These are phyloP conservation scores for Mucor irregularis DNA, from an alignment of 371 early-diverging fungal species.

Conservation along the genomic window DNA sequence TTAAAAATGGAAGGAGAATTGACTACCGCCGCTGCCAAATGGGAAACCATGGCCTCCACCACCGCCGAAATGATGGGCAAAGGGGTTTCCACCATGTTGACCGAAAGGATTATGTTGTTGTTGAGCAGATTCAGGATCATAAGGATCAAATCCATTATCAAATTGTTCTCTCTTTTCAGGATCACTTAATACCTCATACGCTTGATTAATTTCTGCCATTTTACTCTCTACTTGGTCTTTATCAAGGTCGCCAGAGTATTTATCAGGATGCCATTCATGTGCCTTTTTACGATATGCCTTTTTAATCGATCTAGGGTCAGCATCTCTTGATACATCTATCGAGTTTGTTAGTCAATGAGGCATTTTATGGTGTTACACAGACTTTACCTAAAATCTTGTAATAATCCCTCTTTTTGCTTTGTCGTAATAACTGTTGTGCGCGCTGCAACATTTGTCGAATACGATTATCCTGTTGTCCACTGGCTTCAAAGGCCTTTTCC, in stretches of 20 bases:
- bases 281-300: constrained; percentile 92
- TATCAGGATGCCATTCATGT: constrained; percentile 89
- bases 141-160: constrained; percentile 94
- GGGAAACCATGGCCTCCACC: constrained; percentile 56
- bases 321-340: constrained; percentile 68
- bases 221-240: constrained; percentile 81
- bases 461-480: constrained; percentile 56
- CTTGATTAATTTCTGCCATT: constrained; percentile 93
- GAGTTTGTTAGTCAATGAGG: constrained; percentile 28
- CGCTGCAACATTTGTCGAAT: constrained; percentile 59
- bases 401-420: constrained; percentile 83
- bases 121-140: constrained; percentile 72
- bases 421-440: constrained; percentile 70
- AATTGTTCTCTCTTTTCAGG: constrained; percentile 72
- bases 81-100: constrained; percentile 49
- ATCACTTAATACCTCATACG: constrained; percentile 89
- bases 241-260: constrained; percentile 77
- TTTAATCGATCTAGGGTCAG: constrained; percentile 82
- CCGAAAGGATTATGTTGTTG: constrained; percentile 56
- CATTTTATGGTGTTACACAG: background rate
- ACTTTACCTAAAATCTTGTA: constrained; percentile 84
- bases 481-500: constrained; percentile 68
- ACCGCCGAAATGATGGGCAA: constrained; percentile 55
- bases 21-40: constrained; percentile 53
- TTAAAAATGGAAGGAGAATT: constrained; percentile 26